Evolutionary conservation across 805 yeast species (phyloP).

Genomic region (Candida arabinofermentans): DNA sequence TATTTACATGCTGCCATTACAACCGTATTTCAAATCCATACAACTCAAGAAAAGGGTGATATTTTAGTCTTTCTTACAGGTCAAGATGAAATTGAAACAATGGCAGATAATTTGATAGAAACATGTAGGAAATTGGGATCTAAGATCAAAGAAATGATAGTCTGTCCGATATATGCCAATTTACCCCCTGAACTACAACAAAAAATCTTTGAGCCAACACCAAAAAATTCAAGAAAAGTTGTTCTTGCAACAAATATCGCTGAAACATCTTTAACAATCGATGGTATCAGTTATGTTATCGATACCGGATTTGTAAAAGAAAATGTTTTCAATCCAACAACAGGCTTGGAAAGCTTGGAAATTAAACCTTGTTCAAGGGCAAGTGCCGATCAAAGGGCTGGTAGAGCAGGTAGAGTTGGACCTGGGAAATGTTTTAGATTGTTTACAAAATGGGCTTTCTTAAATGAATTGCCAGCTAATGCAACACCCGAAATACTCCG

Average conservation of each 20-base stretch:
- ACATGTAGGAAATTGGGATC: constrained; percentile 60
- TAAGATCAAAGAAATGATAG: constrained; percentile 55
- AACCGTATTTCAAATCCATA: constrained; percentile 84
- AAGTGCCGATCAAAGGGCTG: constrained; percentile 94
- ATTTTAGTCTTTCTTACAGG: constrained; percentile 90
- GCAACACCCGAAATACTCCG: constrained; percentile 93
- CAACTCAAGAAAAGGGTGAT: constrained; percentile 71
- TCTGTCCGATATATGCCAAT: constrained; percentile 89
- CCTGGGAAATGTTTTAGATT: constrained; percentile 93
- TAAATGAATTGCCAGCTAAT: constrained; percentile 69
- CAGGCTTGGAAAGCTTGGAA: constrained; percentile 83
- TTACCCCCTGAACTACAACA: constrained; percentile 82
- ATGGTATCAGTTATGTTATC: constrained; percentile 91
- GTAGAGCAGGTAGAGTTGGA: constrained; percentile 97
- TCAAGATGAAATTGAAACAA: constrained; percentile 89
- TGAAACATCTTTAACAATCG: constrained; percentile 93
- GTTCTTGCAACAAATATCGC: constrained; percentile 96
- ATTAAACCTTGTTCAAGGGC: constrained; percentile 92
- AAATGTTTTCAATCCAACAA: constrained; percentile 79
- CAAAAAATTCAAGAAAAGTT: constrained; percentile 72
- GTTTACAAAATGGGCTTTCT: constrained; percentile 79
- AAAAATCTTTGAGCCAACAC: constrained; percentile 83
- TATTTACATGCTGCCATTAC: constrained; percentile 86
- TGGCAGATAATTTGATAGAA: constrained; percentile 69
- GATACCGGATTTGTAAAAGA: constrained; percentile 96